phyloP scores from a whole-genome alignment of 2,329 filamentous ascomycete genomes.

The Paradendryphiella salina region DNA sequence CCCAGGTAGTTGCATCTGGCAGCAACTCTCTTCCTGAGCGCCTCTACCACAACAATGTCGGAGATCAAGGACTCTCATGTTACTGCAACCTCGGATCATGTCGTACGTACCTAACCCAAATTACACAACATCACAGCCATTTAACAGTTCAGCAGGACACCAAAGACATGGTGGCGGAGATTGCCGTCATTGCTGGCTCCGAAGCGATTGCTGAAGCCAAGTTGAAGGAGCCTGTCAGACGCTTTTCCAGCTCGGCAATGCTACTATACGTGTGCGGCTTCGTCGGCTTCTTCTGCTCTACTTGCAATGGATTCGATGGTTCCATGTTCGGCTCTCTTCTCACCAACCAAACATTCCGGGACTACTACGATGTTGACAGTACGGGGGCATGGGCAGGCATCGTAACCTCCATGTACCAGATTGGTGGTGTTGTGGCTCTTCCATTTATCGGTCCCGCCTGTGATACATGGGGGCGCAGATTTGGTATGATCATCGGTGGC shows the following conservation, averaged over 20 bases:
- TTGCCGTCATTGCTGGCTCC: slow-evolving; percentile 56
- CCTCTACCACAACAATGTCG: slow-evolving; percentile 18
- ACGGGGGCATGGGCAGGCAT: slow-evolving; percentile 52
- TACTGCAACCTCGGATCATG: slow-evolving; percentile 21
- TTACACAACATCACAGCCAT: background rate
- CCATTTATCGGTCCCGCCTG: slow-evolving; percentile 53
- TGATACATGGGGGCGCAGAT: slow-evolving; percentile 49
- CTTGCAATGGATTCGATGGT: slow-evolving; percentile 63
- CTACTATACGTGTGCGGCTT: slow-evolving; percentile 30
- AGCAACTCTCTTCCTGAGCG: slow-evolving; percentile 16
- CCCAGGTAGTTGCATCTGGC: slow-evolving; percentile 11
- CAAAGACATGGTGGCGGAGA: slow-evolving; percentile 31
- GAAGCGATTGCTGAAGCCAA: slow-evolving; percentile 61
- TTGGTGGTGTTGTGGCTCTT: slow-evolving; percentile 51
- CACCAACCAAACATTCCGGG: slow-evolving; percentile 52
- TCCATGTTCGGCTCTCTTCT: slow-evolving; percentile 58
- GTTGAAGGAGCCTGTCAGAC: slow-evolving; percentile 55
- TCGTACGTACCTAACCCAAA: slow-evolving; percentile 9
- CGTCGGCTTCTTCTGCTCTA: slow-evolving; percentile 52
- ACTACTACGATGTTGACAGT: slow-evolving; percentile 49
- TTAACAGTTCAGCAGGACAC: slow-evolving; percentile 12
- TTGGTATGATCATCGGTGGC: slow-evolving; percentile 58
- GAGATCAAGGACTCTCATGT: slow-evolving; percentile 19
- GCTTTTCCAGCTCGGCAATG: slow-evolving; percentile 23
- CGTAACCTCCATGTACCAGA: slow-evolving; percentile 54